Percentiles rank a stretch among this genome's conserved stretches.
Conservation (phyloP, 2,329 filamentous ascomycete genomes). For the Exophiala spinifera region DNA sequence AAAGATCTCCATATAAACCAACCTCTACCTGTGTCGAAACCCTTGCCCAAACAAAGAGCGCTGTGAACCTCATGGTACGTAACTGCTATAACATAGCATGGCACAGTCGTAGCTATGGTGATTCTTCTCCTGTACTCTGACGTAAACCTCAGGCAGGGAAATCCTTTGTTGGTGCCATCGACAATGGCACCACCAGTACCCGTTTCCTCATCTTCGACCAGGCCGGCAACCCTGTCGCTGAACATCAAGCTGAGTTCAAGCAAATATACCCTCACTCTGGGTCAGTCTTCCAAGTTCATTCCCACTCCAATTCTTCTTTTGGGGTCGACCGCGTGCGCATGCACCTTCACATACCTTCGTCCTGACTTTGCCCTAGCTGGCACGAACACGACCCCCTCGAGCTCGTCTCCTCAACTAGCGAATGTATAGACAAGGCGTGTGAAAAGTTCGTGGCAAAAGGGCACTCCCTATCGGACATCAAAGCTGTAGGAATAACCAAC, state of each 20-base stretch:
- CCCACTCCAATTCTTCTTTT: too few relatives aligned
- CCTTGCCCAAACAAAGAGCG: not conserved
- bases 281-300: constrained; percentile 49
- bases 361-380: constrained; percentile 54
- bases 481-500: constrained; percentile 72
- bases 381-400: constrained; percentile 74
- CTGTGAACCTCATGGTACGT: constrained; percentile 5
- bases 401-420: constrained; percentile 64
- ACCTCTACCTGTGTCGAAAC: too few relatives aligned
- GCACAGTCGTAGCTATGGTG: not conserved
- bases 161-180: constrained; percentile 68
- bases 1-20: too few relatives aligned
- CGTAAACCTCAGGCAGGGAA: constrained; percentile 8
- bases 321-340: not conserved
- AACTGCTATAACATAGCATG: too few relatives aligned
- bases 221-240: constrained; percentile 66
- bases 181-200: constrained; percentile 79
- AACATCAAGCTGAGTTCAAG: constrained; percentile 75
- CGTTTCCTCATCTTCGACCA: constrained; percentile 80
- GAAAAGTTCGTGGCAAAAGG: constrained; percentile 62
- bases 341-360: not conserved
- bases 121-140: not conserved
- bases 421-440: constrained; percentile 67
- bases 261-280: constrained; percentile 76
- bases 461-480: constrained; percentile 62